Evolutionary conservation across 2,329 filamentous ascomycete species (phyloP), one percentile per base, ranked within the genome.

Genomic region (Penicillium polonicum): DNA sequence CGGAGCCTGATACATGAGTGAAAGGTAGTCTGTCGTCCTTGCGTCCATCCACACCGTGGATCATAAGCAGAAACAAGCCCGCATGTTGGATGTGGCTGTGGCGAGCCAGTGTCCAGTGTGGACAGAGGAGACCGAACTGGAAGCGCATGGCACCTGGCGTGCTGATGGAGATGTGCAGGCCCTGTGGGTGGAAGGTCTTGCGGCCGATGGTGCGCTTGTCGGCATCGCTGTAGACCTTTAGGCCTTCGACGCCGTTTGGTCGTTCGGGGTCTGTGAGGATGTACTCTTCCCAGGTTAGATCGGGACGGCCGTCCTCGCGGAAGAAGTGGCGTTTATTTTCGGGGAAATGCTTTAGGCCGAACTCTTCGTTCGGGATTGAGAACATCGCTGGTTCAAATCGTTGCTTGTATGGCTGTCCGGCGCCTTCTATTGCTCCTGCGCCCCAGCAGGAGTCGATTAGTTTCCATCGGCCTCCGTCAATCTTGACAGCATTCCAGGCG

Each of bases 371-470:
- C 6, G 79, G 74, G 72, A 82, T 82, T 27, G 79, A 82, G 69
- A 88, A 88, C 61, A 78, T 73, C 5, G 80, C 74, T 0, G 91
- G 85, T 1, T 79, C 82, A 72, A 97, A 96, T 3, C 79, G 71
- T 65, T 88, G 83, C 43, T 83, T 83, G 76, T 92, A 97, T 1
- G 79, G 74, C 56, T 82, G 75, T 17, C 79, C 80, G 69, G 73
- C 59, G 2, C 78, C 79, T 43, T 80, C 75, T 9, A 96, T 75
- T 60, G 85, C 80, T 2, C 93, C 93, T 0, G 93, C 91, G 39
- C 94, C 94, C 94, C 94, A 99, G 71, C 93, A 97, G 0, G 89
- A 76, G 69, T 99, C 94, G 48, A 97, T 78, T 1, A 97, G 82
- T 75, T 97, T 96, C 93, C 93, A 97, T 63, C 86, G 84, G 2